A percentile compares a stretch with the other conserved stretches of the same genome.
phyloP scores from a whole-genome alignment of 768 basidiomycete genomes.

The Kwoniella botswanensis region DNA sequence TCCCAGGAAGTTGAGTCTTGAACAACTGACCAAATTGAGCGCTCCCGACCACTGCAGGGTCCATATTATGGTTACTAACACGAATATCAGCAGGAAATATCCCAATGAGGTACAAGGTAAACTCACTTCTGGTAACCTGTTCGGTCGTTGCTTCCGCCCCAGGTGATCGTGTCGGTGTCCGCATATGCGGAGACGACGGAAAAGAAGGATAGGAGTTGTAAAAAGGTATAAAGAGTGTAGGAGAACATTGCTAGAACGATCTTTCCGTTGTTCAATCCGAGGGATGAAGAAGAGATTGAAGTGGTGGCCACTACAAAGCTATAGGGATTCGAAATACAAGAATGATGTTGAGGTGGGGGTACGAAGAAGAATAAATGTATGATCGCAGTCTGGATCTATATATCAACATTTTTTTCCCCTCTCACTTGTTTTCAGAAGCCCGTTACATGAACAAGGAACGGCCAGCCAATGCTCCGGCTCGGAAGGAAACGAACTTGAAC shows the following conservation, averaged over 20 bases:
- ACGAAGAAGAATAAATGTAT: not conserved
- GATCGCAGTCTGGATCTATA: not conserved
- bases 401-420: not conserved
- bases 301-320: not conserved
- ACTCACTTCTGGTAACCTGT: slow-evolving; percentile 28
- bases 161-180: slow-evolving; percentile 23
- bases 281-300: not conserved
- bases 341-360: not conserved
- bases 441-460: not conserved
- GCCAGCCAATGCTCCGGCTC: not conserved
- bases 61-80: slow-evolving; percentile 25
- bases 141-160: slow-evolving; percentile 19
- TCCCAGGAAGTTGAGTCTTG: slow-evolving; percentile 18
- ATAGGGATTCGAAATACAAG: not conserved
- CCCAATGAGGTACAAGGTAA: not conserved
- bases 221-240: slow-evolving; percentile 6
- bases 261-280: not conserved
- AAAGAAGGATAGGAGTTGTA: slow-evolving; percentile 19
- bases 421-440: not conserved
- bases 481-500: slow-evolving; percentile 8
- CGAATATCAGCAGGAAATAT: not conserved
- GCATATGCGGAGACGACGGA: slow-evolving; percentile 7
- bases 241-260: slow-evolving; percentile 14
- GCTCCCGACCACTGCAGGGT: slow-evolving; percentile 25
- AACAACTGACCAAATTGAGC: slow-evolving; percentile 28